Percentiles rank a stretch among this genome's conserved stretches.
Evolutionary conservation across 1,139 yeast species (phyloP).

Genomic region (Hyphopichia burtonii): DNA sequence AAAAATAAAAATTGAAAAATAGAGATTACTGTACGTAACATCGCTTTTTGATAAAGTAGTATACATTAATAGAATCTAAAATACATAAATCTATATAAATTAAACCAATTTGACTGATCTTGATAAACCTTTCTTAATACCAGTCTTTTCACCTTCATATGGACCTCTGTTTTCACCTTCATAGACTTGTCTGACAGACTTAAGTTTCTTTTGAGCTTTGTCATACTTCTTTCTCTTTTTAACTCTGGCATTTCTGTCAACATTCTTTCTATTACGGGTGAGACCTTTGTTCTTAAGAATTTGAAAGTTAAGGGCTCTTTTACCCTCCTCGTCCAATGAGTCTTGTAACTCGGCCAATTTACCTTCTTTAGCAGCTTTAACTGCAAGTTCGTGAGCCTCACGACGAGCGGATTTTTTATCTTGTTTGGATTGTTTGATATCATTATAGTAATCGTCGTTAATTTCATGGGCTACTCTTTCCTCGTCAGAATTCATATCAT

Average conservation of each 20-base stretch:
- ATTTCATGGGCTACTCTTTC: conserved; percentile 39
- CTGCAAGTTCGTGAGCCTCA: conserved; percentile 69
- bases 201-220: conserved; percentile 89
- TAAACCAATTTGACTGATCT: conserved; percentile 75
- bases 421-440: conserved; percentile 48
- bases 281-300: conserved; percentile 94
- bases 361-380: conserved; percentile 82
- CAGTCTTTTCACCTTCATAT: conserved; percentile 92
- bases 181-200: conserved; percentile 86
- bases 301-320: conserved; percentile 93
- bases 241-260: conserved; percentile 91
- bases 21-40: no score
- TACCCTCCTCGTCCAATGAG: conserved; percentile 69
- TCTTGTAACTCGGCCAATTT: conserved; percentile 72
- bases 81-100: not conserved
- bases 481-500: conserved; percentile 50
- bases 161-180: conserved; percentile 70
- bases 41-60: no score
- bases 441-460: conserved; percentile 47
- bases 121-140: conserved; percentile 91
- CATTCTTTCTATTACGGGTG: conserved; percentile 90
- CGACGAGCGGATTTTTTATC: conserved; percentile 53
- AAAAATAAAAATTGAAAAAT: no score
- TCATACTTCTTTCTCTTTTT: conserved; percentile 98
- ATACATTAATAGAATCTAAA: not conserved